A percentile compares a stretch with the other conserved stretches of the same genome.
Conservation (phyloP, 805 yeast genomes). For the Starmerella khaoyaiensis region DNA sequence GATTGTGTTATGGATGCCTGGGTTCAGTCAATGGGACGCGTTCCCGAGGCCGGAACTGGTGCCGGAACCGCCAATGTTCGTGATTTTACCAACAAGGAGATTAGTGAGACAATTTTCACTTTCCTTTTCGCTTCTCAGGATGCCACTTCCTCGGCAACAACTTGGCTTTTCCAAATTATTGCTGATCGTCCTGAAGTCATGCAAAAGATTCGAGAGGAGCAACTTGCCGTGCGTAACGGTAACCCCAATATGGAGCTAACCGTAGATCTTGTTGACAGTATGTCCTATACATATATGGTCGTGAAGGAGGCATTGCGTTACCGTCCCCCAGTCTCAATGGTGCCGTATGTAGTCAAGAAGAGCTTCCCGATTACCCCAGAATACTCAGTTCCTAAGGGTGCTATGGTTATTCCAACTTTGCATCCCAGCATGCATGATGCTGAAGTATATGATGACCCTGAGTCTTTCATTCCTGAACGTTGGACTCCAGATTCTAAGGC, state of each 20-base stretch:
- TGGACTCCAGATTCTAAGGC: slow-evolving; percentile 71
- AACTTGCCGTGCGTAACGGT: slow-evolving; percentile 64
- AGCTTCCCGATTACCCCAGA: slow-evolving; percentile 67
- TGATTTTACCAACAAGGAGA: slow-evolving; percentile 79
- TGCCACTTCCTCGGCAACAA: slow-evolving; percentile 91
- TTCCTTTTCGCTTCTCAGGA: slow-evolving; percentile 96
- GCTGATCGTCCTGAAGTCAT: slow-evolving; percentile 92
- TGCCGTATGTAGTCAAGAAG: slow-evolving; percentile 86
- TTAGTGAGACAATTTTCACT: slow-evolving; percentile 92
- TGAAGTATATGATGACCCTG: slow-evolving; percentile 90
- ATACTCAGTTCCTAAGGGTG: slow-evolving; percentile 90
- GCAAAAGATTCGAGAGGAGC: slow-evolving; percentile 82
- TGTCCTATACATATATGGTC: slow-evolving; percentile 81
- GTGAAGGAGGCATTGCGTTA: slow-evolving; percentile 86
- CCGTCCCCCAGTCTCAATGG: slow-evolving; percentile 97
- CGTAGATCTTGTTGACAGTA: slow-evolving; percentile 64
- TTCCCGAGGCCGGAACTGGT: slow-evolving; percentile 27
- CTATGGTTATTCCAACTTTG: slow-evolving; percentile 91
- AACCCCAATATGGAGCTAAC: slow-evolving; percentile 52
- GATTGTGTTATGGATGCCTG: slow-evolving; percentile 92
- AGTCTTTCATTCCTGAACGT: slow-evolving; percentile 88
- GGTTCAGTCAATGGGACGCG: slow-evolving; percentile 74
- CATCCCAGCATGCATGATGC: slow-evolving; percentile 97
- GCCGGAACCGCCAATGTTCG: slow-evolving; percentile 45
- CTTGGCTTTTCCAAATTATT: slow-evolving; percentile 94